Evolutionary conservation across 2,329 filamentous ascomycete genomes (phyloP).

Genomic region (Trichoderma citrinoviride): DNA sequence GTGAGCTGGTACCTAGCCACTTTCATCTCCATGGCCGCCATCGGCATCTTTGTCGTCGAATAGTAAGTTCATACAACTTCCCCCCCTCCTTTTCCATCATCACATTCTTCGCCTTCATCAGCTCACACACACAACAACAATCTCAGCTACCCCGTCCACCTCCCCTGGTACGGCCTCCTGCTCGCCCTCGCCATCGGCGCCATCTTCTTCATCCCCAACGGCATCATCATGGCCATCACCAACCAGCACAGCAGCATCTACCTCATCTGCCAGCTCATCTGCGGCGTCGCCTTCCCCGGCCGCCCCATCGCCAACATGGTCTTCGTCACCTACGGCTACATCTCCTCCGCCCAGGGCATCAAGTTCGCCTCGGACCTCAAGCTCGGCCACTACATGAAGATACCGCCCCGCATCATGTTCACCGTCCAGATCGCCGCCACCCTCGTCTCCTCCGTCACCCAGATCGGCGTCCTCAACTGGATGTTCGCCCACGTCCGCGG

Average conservation of each 20-base stretch:
- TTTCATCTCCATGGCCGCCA: constrained; percentile 70
- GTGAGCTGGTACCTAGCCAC: constrained; percentile 77
- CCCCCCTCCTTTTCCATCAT: not conserved
- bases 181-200: constrained; percentile 75
- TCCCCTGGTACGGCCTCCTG: constrained; percentile 83
- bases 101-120: too few relatives aligned
- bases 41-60: constrained; percentile 81
- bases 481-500: constrained; percentile 76
- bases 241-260: constrained; percentile 87
- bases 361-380: constrained; percentile 88
- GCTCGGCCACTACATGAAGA: constrained; percentile 85
- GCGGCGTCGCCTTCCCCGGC: constrained; percentile 77
- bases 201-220: constrained; percentile 83
- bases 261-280: constrained; percentile 81
- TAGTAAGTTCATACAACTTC: constrained; percentile 60
- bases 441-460: constrained; percentile 72
- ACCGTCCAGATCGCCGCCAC: constrained; percentile 75
- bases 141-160: constrained; percentile 68
- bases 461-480: constrained; percentile 85
- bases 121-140: constrained; percentile 17
- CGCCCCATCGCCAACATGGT: constrained; percentile 90
- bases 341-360: constrained; percentile 82
- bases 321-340: constrained; percentile 88
- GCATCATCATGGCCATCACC: constrained; percentile 90
- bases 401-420: constrained; percentile 75